Conservation (phyloP, 805 yeast species). For the Yarrowia divulgata region DNA sequence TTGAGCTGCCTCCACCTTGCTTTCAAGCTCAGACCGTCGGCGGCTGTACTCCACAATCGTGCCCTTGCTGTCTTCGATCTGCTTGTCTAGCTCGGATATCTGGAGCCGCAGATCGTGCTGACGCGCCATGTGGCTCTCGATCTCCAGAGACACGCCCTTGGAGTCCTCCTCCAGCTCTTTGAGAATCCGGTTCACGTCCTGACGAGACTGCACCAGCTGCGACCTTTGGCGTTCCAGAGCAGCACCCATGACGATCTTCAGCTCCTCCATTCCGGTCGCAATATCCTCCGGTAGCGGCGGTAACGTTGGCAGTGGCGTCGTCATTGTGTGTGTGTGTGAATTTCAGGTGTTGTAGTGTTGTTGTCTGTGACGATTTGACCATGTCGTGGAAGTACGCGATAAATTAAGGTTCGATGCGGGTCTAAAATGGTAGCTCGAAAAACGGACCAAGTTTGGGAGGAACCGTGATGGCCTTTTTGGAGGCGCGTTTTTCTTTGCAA, state of each 20-base stretch:
- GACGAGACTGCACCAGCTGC: slow-evolving; percentile 21
- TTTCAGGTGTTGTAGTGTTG: background rate
- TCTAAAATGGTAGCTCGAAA: background rate
- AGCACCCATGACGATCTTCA: slow-evolving; percentile 14
- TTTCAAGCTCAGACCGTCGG: slow-evolving; percentile 4
- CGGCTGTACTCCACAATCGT: slow-evolving; percentile 45
- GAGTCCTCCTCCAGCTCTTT: slow-evolving; percentile 45
- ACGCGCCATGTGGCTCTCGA: slow-evolving; percentile 44
- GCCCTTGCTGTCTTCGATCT: slow-evolving; percentile 50
- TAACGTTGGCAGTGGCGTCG: background rate
- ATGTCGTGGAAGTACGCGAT: background rate
- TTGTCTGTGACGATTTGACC: background rate
- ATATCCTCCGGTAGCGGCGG: slow-evolving; percentile 25
- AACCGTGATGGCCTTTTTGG: no score
- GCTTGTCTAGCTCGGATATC: slow-evolving; percentile 43
- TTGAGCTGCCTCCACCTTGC: slow-evolving; percentile 13
- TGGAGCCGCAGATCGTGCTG: slow-evolving; percentile 44
- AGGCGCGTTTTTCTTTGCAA: no score
- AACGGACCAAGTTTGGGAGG: no score
- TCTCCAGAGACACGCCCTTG: slow-evolving; percentile 45
- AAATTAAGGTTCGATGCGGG: background rate
- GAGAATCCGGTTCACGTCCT: slow-evolving; percentile 22
- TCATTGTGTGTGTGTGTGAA: background rate
- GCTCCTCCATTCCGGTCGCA: slow-evolving; percentile 31
- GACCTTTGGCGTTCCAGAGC: slow-evolving; percentile 29